Percentiles rank a stretch among this genome's conserved stretches.
Evolutionary conservation across 2,329 filamentous ascomycete species (phyloP).

Genomic region (Acrocalymma vagum): DNA sequence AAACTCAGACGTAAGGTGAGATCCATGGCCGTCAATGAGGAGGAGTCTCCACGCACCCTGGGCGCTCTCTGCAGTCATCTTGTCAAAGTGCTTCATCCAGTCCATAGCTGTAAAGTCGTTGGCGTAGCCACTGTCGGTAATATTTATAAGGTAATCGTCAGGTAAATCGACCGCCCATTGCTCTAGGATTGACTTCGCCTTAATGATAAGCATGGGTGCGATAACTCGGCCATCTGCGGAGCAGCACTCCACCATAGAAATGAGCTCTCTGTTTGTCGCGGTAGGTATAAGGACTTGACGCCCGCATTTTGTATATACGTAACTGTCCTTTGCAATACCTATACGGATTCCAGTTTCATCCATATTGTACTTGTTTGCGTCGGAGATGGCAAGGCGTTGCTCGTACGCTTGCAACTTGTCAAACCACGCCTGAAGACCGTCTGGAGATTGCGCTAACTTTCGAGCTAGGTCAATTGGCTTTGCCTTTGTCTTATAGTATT

Average conservation of each 20-base stretch:
- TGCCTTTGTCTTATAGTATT: no score
- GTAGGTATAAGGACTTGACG: slow-evolving; percentile 6
- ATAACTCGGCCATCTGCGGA: neutral
- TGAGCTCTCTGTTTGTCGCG: slow-evolving; percentile 5
- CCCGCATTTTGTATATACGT: slow-evolving; percentile 3
- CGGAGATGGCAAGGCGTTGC: neutral
- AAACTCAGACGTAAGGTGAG: slow-evolving; percentile 44
- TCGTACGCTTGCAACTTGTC: neutral
- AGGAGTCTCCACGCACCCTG: slow-evolving; percentile 42
- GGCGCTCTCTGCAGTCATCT: slow-evolving; percentile 28
- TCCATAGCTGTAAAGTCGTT: slow-evolving; percentile 41
- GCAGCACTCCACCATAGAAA: slow-evolving; percentile 6
- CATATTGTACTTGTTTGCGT: neutral
- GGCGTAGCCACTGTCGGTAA: slow-evolving; percentile 42
- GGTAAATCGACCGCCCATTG: slow-evolving; percentile 5
- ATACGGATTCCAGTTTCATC: slow-evolving; percentile 8
- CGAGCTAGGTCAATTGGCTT: slow-evolving; percentile 3
- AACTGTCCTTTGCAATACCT: slow-evolving; percentile 6
- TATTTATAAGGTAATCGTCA: slow-evolving; percentile 9
- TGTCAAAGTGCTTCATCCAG: slow-evolving; percentile 49
- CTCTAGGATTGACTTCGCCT: slow-evolving; percentile 6
- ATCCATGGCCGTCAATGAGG: slow-evolving; percentile 47
- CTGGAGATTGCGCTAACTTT: neutral
- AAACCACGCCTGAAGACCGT: neutral
- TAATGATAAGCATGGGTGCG: slow-evolving; percentile 6